Evolutionary conservation across 1,284 basidiomycete genomes (phyloP), one percentile per base, ranked within the genome.

Genomic region (Spongispora temasekensis): DNA sequence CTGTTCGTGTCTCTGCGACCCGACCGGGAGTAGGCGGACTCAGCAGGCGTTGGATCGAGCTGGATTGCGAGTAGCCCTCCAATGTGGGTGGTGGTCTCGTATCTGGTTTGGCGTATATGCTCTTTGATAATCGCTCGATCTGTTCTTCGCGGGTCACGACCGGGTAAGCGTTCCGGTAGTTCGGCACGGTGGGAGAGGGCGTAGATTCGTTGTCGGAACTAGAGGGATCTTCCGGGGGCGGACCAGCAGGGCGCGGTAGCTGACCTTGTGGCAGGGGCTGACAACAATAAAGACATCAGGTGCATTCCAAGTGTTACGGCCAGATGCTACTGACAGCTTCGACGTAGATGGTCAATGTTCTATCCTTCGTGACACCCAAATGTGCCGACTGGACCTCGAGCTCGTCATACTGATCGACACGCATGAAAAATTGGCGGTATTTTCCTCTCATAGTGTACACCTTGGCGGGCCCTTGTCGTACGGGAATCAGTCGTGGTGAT

Each of bases 401-500:
- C 34, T 68, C 69, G 65, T 83, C 84, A 23, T 84, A 80, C 28
- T 77, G 75, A 7, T 82, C 79, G 28, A 90, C 79, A 28, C 86
- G 83, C 65, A 91, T 77, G 68, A 92, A 86, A 58, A 84, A 80
- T 65, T 92, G 90, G 53, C 85, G 80, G 70, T 85, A 91, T 70
- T 82, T 84, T 34, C 88, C 88, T 10, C 90, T 84, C 72, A 85
- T 77, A 5, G 84, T 84, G 64, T 82, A 90, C 31, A 87, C 84
- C 69, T 83, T 88, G 21, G 89, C 90, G 9, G 86, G 84, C 25
- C 89, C 89, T 91, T 13, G 60, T 8, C 55, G 25, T 12, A 40
- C 61, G 57, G 5, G 37, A 46, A 61, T 69, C 9, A 65, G 52
- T 34, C 17, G 28, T 30, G 32, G 40, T 42, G 58, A 31, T 32